These are phyloP conservation scores for Saccharomycopsis lassenensis DNA, from an alignment of 805 yeast species.

Conservation along the genomic window DNA sequence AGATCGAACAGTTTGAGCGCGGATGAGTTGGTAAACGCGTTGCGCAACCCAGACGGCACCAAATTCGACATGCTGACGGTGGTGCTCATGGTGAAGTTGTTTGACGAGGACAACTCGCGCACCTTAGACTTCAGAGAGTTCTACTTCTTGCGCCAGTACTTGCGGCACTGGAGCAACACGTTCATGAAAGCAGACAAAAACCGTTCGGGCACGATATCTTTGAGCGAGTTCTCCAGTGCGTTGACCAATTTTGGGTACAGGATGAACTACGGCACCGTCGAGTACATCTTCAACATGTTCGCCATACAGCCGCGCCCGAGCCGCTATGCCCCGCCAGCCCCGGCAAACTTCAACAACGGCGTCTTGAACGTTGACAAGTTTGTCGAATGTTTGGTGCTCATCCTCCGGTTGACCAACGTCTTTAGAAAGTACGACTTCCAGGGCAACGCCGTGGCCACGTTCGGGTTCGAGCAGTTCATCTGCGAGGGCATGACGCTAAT, in stretches of 20 bases:
- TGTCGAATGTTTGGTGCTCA: constrained; percentile 66
- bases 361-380: constrained; percentile 64
- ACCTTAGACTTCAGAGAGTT: constrained; percentile 49
- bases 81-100: constrained; percentile 49
- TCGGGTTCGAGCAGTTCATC: constrained; percentile 53
- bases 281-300: constrained; percentile 46
- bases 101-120: constrained; percentile 38
- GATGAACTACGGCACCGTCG: constrained; percentile 44
- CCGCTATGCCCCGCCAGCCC: constrained; percentile 20
- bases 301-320: constrained; percentile 25
- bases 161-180: constrained; percentile 53
- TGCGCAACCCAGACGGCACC: constrained; percentile 54
- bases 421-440: constrained; percentile 68
- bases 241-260: constrained; percentile 56
- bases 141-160: constrained; percentile 55
- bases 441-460: constrained; percentile 59
- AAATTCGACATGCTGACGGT: constrained; percentile 51
- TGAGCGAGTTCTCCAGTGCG: constrained; percentile 53
- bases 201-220: constrained; percentile 46
- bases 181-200: constrained; percentile 51
- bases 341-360: constrained; percentile 25
- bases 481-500: constrained; percentile 35
- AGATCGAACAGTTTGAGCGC: constrained; percentile 30
- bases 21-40: constrained; percentile 45
- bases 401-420: constrained; percentile 65